phyloP scores from a whole-genome alignment of 1,284 basidiomycete genomes.

The Xanthoconium separans region DNA sequence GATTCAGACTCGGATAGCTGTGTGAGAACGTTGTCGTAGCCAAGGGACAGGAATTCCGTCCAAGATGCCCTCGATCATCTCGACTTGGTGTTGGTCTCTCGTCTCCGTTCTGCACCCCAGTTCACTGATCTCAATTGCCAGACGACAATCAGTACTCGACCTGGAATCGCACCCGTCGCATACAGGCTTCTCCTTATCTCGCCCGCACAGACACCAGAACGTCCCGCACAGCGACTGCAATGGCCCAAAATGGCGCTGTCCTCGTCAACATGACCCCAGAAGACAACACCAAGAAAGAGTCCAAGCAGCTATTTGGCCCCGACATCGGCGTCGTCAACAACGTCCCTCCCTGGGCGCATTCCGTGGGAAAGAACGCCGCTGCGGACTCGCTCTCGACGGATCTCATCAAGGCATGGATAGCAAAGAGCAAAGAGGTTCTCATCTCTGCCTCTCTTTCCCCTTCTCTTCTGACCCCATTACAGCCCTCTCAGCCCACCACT shows the following conservation, averaged over 20 bases:
- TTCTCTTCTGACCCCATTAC: constrained; percentile 2
- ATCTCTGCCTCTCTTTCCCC: neutral
- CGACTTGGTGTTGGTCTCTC: constrained; percentile 35
- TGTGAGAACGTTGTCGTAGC: neutral
- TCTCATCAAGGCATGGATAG: constrained; percentile 76
- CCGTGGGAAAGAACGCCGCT: constrained; percentile 27
- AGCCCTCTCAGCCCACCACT: constrained; percentile 81
- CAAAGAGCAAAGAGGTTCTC: constrained; percentile 82
- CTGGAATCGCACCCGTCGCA: constrained; percentile 53
- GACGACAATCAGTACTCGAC: constrained; percentile 50
- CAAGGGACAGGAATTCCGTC: constrained; percentile 1
- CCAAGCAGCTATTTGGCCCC: constrained; percentile 61
- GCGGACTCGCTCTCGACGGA: constrained; percentile 32
- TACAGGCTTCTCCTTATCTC: constrained; percentile 49
- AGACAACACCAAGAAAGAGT: constrained; percentile 34
- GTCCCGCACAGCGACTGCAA: constrained; percentile 45
- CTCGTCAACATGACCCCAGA: constrained; percentile 39
- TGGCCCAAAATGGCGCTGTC: constrained; percentile 40
- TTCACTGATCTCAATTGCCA: constrained; percentile 18
- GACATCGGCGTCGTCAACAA: constrained; percentile 56
- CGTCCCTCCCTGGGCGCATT: constrained; percentile 45
- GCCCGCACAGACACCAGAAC: constrained; percentile 49
- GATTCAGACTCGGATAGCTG: neutral
- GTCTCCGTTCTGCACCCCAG: neutral
- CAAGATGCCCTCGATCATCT: constrained; percentile 30